Evolutionary conservation across 192 early-diverging fungal species (phyloP).

Genomic region (Geranomyces variabilis): DNA sequence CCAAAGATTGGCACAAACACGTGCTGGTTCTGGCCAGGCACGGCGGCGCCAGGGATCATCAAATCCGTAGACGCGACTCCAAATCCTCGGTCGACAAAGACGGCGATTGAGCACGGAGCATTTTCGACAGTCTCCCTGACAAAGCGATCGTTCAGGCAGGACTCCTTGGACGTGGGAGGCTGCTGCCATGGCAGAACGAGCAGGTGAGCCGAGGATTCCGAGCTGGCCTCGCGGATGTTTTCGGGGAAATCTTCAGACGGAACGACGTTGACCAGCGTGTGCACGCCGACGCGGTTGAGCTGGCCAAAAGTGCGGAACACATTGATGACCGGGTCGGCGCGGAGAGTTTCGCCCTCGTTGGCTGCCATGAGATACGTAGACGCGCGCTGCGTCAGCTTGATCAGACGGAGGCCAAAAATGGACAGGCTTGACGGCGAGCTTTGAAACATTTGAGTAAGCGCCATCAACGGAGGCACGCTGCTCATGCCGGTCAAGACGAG

Average conservation of each 20-base stretch:
- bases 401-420: conserved; percentile 74
- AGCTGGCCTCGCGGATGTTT: conserved; percentile 61
- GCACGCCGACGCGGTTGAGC: conserved; percentile 68
- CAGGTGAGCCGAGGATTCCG: conserved; percentile 59
- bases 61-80: conserved; percentile 38
- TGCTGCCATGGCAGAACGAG: conserved; percentile 70
- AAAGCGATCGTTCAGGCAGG: conserved; percentile 26
- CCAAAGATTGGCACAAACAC: conserved; percentile 78
- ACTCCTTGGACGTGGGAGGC: not conserved
- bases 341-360: conserved; percentile 63
- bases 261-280: conserved; percentile 63
- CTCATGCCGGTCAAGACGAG: conserved; percentile 66
- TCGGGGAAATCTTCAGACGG: conserved; percentile 70
- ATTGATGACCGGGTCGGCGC: conserved; percentile 75
- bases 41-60: conserved; percentile 15
- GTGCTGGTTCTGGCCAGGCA: conserved; percentile 49
- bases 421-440: conserved; percentile 34
- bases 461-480: conserved; percentile 73
- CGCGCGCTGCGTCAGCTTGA: conserved; percentile 78
- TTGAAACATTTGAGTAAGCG: conserved; percentile 61
- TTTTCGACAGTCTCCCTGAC: conserved; percentile 49
- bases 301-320: conserved; percentile 83
- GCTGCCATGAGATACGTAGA: conserved; percentile 80
- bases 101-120: conserved; percentile 51
- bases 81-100: conserved; percentile 75